These are phyloP conservation scores for Ophiosphaerella narmari DNA, from an alignment of 2,329 filamentous ascomycete species.

Conservation along the genomic window DNA sequence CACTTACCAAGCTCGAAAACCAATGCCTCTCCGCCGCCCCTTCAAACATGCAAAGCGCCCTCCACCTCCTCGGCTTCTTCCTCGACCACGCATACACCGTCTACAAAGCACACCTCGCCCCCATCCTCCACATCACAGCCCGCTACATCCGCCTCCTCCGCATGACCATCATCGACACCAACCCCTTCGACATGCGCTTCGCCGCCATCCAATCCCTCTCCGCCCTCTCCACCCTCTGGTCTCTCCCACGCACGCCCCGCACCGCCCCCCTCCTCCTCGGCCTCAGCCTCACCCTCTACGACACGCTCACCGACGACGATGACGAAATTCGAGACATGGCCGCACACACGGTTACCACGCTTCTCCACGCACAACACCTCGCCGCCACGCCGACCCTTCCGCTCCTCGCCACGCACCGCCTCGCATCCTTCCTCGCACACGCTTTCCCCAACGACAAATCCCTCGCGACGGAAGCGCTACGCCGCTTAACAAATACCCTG, in stretches of 20 bases:
- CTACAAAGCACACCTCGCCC: conserved; percentile 7
- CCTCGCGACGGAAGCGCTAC: conserved; percentile 45
- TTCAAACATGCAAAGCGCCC: conserved; percentile 36
- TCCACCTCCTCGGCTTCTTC: conserved; percentile 39
- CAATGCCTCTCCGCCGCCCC: conserved; percentile 36
- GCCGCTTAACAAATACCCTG: conserved; percentile 44
- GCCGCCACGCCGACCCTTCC: conserved; percentile 56
- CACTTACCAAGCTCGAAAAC: conserved; percentile 26
- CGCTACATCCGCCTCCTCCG: conserved; percentile 39
- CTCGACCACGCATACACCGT: conserved; percentile 31
- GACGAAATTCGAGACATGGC: conserved; percentile 79
- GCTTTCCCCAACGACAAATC: conserved; percentile 39
- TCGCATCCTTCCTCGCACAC: conserved; percentile 40
- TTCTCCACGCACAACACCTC: conserved; percentile 37
- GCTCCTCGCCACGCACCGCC: conserved; percentile 52
- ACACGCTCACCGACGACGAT: conserved; percentile 75
- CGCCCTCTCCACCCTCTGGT: conserved; percentile 45
- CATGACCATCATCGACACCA: conserved; percentile 38
- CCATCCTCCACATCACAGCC: conserved; percentile 13
- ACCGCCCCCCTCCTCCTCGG: conserved; percentile 23
- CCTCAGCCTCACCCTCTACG: conserved; percentile 52
- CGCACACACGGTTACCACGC: conserved; percentile 47
- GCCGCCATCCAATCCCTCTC: conserved; percentile 62
- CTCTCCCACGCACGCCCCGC: conserved; percentile 11
- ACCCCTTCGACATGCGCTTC: conserved; percentile 67